phyloP scores from a whole-genome alignment of 2,329 filamentous ascomycete genomes.

The Rosellinia necatrix region DNA sequence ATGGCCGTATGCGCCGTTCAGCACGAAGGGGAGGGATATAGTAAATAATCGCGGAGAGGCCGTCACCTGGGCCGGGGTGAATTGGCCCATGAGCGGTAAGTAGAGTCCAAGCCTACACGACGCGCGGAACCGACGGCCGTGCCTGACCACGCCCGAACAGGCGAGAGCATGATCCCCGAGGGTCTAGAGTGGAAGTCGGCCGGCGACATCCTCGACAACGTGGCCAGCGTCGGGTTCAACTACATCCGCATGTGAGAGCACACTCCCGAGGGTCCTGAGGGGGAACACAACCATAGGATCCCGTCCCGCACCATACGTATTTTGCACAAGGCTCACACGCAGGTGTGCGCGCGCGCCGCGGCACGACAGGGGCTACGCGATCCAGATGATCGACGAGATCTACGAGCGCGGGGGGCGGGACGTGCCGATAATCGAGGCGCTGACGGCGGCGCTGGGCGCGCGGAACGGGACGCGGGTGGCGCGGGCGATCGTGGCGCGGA shows the following conservation, averaged over 20 bases:
- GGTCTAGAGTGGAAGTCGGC: slow-evolving; percentile 59
- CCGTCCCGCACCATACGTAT: too few species aligned
- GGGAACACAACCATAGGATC: too few species aligned
- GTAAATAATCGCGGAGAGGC: slow-evolving; percentile 44
- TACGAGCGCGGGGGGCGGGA: slow-evolving; percentile 46
- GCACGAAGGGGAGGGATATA: slow-evolving; percentile 45
- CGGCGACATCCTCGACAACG: slow-evolving; percentile 52
- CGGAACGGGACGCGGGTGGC: slow-evolving; percentile 54
- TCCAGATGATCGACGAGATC: slow-evolving; percentile 59
- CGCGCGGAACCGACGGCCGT: background rate
- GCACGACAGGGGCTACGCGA: slow-evolving; percentile 57
- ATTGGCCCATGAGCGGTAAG: slow-evolving; percentile 45
- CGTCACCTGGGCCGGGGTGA: slow-evolving; percentile 45
- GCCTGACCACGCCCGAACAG: slow-evolving; percentile 28
- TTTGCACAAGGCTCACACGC: too few species aligned
- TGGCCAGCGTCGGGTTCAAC: slow-evolving; percentile 58
- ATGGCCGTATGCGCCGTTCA: slow-evolving; percentile 48
- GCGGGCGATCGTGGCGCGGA: slow-evolving; percentile 52
- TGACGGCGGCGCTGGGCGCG: slow-evolving; percentile 48
- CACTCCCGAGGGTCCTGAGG: background rate
- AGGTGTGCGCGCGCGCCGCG: too few species aligned
- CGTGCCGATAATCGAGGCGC: slow-evolving; percentile 44
- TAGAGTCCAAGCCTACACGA: background rate
- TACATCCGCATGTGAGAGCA: slow-evolving; percentile 52
- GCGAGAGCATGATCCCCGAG: slow-evolving; percentile 61